Base-by-base conservation (phyloP, 2,329 filamentous ascomycete genomes). In the Dothiorella sarmentorum region DNA sequence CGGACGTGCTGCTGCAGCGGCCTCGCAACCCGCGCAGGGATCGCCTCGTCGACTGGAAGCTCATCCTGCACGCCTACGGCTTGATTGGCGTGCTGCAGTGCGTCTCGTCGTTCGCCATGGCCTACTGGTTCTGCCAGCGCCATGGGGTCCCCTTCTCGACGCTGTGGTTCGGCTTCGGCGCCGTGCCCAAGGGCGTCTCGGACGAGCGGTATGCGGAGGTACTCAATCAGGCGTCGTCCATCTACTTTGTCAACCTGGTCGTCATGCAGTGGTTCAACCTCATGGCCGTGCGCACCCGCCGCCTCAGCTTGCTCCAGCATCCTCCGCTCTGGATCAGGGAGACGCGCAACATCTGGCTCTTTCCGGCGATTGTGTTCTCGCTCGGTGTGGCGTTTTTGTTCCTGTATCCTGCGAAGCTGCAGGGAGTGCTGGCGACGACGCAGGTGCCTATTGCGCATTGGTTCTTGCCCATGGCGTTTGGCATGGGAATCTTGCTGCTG, bases 221-320 rank as follows among this genome's bases (percentile, higher is more conserved):
- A 62, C 74, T 88, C 22, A 87, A 86, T 62, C 79, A 82, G 61
- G 87, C 87, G 0, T 87, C 83, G 35, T 88, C 85, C 15, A 86
- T 93, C 61, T 92, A 92, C 72, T 92, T 92, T 65, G 82, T 91
- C 64, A 92, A 86, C 60, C 76, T 93, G 20, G 89, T 93, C 2
- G 85, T 92, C 49, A 90, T 92, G 87, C 87, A 90, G 78, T 86
- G 85, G 78, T 91, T 91, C 77, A 90, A 88, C 68, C 77, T 91
- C 3, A 81, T 91, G 67, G 84, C 85, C 1, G 79, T 89, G 4
- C 80, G 88, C 15, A 92, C 78, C 63, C 64, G 76, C 68, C 67
- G 82, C 68, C 60, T 85, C 66, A 76, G 82, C 58, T 82, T 92
- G 63, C 85, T 92, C 70, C 85, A 90, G 67, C 88, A 91, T 64